These are phyloP conservation scores for Serendipita sp. DNA, from an alignment of 768 basidiomycete genomes.

Conservation along the genomic window DNA sequence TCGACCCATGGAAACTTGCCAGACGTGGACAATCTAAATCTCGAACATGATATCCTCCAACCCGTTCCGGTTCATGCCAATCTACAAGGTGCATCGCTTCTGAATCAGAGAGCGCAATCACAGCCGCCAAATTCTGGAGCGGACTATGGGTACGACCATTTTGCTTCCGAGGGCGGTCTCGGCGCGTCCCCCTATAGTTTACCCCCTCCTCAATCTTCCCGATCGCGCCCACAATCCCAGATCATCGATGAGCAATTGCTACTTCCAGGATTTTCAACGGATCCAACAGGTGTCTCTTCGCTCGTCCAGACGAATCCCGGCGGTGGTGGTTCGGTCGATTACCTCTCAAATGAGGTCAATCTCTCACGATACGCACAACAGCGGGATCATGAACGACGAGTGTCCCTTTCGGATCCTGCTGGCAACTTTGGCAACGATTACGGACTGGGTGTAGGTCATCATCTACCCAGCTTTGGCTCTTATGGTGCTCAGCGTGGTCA, in stretches of 20 bases:
- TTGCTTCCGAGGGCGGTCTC: no score
- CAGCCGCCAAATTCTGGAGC: background rate
- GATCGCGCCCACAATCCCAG: background rate
- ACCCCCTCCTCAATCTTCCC: no score
- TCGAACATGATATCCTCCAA: background rate
- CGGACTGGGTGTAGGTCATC: background rate
- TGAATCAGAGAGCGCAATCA: background rate
- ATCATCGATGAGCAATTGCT: background rate
- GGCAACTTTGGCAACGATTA: background rate
- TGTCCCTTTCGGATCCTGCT: background rate
- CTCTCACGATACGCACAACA: constrained; percentile 1
- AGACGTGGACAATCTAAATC: background rate
- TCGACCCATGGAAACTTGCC: background rate
- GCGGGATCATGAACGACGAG: background rate
- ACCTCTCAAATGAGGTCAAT: background rate
- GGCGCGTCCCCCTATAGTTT: no score
- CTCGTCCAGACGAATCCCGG: no score
- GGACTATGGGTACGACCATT: no score
- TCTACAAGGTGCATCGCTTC: background rate
- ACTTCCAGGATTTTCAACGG: background rate
- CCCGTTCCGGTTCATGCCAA: background rate
- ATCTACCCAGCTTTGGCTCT: background rate
- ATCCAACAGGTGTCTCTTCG: background rate
- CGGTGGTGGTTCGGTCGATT: background rate
- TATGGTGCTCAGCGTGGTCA: background rate